Percentiles rank a stretch among this genome's conserved stretches.
phyloP scores from a whole-genome alignment of 345 rosid species.

The Murraya paniculata region DNA sequence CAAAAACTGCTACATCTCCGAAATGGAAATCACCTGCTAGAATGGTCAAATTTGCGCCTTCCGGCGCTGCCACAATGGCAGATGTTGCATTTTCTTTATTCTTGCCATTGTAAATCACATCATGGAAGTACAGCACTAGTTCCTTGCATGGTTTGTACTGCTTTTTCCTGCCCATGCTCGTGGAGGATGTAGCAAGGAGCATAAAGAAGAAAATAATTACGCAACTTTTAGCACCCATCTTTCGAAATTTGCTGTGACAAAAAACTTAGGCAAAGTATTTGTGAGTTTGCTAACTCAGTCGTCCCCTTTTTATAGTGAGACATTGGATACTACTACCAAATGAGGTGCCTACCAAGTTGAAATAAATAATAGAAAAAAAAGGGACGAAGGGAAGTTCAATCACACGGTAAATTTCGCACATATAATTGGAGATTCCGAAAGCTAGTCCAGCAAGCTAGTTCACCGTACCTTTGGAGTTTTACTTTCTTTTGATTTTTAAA shows the following conservation, averaged over 20 bases:
- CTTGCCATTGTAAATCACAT: slow-evolving; percentile 48
- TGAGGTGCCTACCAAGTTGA: no score
- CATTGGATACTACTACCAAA: neutral
- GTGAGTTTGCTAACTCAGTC: neutral
- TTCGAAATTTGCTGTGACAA: neutral
- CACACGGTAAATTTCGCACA: no score
- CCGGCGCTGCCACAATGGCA: slow-evolving; percentile 41
- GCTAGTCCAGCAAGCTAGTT: no score
- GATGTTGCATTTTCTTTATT: slow-evolving; percentile 44
- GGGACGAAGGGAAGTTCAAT: no score
- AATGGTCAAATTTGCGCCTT: slow-evolving; percentile 32
- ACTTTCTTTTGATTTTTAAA: no score
- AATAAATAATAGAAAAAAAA: no score
- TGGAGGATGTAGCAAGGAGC: slow-evolving; percentile 3
- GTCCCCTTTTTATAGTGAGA: neutral
- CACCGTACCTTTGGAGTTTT: no score
- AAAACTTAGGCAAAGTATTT: no score
- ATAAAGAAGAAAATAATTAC: neutral
- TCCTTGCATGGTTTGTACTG: slow-evolving; percentile 37
- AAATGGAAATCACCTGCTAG: slow-evolving; percentile 34
- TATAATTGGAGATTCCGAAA: no score
- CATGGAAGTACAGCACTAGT: slow-evolving; percentile 42
- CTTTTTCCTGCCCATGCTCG: neutral
- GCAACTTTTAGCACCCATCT: slow-evolving; percentile 16
- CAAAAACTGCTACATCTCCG: slow-evolving; percentile 43